A percentile compares a stretch with the other conserved stretches of the same genome.
These are phyloP conservation scores for Alternaria alternata DNA, from an alignment of 2,329 filamentous ascomycete genomes.

Conservation along the genomic window DNA sequence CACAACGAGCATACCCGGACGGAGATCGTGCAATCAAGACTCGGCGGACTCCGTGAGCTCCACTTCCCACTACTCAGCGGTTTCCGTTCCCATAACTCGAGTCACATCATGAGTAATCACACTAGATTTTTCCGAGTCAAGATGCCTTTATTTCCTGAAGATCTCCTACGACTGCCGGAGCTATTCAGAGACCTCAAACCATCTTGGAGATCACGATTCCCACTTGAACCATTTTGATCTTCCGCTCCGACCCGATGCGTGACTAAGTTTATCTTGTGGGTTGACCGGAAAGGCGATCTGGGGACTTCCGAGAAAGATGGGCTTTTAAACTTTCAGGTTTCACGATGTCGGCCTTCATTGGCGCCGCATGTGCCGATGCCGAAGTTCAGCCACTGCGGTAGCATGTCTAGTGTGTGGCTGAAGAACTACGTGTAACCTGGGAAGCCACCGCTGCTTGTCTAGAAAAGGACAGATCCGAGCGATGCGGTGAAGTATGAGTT, in stretches of 20 bases:
- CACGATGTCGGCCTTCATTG: not conserved
- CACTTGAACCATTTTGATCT: not conserved
- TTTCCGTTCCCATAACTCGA: not conserved
- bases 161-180: not conserved
- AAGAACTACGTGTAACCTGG: not conserved
- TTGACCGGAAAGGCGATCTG: not conserved
- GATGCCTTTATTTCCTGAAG: not conserved
- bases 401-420: conserved; percentile 3
- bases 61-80: not conserved
- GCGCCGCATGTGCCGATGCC: not conserved
- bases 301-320: not conserved
- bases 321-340: conserved; percentile 3
- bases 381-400: not conserved
- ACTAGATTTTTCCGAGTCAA: not conserved
- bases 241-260: not conserved
- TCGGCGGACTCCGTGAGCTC: not conserved
- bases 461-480: not conserved
- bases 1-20: not conserved
- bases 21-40: not conserved
- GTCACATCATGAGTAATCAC: not conserved
- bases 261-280: not conserved
- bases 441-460: not conserved
- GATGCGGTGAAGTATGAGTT: not conserved
- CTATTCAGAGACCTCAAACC: not conserved
- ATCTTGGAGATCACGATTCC: not conserved